phyloP scores from a whole-genome alignment of 176 grass and related monocot species.

The Stipa capillata region DNA sequence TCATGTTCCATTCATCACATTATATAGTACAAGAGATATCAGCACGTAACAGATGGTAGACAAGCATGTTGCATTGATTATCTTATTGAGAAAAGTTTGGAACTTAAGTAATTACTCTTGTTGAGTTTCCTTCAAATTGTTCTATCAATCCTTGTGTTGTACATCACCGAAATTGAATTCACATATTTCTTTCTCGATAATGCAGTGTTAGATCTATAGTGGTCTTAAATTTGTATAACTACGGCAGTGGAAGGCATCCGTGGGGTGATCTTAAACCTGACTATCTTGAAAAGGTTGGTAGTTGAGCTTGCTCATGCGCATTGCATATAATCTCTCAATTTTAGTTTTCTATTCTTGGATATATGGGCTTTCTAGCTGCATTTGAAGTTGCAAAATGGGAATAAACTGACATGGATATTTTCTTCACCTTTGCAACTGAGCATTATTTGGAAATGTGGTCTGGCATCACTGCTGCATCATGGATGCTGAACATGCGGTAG shows the following conservation, averaged over 20 bases:
- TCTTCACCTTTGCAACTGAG: no score
- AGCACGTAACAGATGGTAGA: not conserved
- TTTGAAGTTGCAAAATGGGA: not conserved
- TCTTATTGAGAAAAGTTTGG: not conserved
- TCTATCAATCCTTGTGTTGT: not conserved
- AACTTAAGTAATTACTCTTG: not conserved
- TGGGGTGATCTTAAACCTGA: constrained; percentile 91
- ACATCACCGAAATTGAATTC: no score
- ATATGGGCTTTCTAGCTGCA: not conserved
- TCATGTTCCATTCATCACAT: no score
- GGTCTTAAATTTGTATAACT: constrained; percentile 76
- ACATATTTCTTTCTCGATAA: not conserved
- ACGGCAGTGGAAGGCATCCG: constrained; percentile 86
- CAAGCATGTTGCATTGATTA: not conserved
- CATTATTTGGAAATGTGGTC: not conserved
- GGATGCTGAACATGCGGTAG: not conserved
- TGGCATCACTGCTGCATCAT: not conserved
- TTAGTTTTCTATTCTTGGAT: not conserved
- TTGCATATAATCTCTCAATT: constrained; percentile 11
- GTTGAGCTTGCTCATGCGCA: not conserved
- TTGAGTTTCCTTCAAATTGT: not conserved
- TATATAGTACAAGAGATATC: no score
- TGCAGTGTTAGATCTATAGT: constrained; percentile 94
- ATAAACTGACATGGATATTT: not conserved
- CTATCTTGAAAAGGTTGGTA: constrained; percentile 84